Evolutionary conservation across 1,284 basidiomycete genomes (phyloP).

Genomic region (Trichosporon asahii): DNA sequence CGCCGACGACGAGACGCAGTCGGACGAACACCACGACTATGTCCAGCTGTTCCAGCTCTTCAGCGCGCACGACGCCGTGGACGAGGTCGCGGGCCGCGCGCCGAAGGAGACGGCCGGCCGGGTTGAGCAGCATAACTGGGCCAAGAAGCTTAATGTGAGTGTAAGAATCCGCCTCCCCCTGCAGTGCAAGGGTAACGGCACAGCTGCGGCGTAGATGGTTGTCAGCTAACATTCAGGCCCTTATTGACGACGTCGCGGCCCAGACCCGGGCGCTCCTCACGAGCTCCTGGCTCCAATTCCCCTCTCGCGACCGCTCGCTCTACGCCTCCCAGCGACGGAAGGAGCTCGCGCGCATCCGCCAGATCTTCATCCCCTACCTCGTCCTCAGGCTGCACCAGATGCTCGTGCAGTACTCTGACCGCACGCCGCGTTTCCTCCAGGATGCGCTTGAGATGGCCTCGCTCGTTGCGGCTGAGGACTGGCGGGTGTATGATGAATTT

Average conservation of each 20-base stretch:
- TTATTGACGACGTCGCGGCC: not conserved
- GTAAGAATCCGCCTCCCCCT: not conserved
- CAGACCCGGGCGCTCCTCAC: conserved; percentile 52
- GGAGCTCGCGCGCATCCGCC: conserved; percentile 75
- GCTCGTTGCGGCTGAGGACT: conserved; percentile 82
- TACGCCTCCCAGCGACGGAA: conserved; percentile 59
- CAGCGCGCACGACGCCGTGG: conserved; percentile 36
- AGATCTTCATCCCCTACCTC: conserved; percentile 86
- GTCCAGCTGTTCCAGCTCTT: conserved; percentile 38
- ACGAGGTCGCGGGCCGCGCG: conserved; percentile 33
- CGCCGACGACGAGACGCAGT: conserved; percentile 24
- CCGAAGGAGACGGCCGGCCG: conserved; percentile 40
- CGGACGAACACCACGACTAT: conserved; percentile 37
- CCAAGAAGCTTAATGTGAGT: conserved; percentile 14
- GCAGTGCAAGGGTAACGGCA: not conserved
- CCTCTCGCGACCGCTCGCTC: conserved; percentile 19
- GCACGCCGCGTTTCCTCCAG: conserved; percentile 75
- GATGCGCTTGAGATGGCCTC: conserved; percentile 72
- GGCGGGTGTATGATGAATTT: conserved; percentile 85
- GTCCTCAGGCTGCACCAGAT: conserved; percentile 77
- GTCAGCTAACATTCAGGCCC: not conserved
- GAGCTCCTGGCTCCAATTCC: conserved; percentile 55
- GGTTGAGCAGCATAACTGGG: conserved; percentile 40
- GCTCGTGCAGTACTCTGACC: conserved; percentile 63
- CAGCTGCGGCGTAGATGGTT: not conserved